phyloP scores from a whole-genome alignment of 805 yeast genomes.

The Hanseniaspora mollemarum region DNA sequence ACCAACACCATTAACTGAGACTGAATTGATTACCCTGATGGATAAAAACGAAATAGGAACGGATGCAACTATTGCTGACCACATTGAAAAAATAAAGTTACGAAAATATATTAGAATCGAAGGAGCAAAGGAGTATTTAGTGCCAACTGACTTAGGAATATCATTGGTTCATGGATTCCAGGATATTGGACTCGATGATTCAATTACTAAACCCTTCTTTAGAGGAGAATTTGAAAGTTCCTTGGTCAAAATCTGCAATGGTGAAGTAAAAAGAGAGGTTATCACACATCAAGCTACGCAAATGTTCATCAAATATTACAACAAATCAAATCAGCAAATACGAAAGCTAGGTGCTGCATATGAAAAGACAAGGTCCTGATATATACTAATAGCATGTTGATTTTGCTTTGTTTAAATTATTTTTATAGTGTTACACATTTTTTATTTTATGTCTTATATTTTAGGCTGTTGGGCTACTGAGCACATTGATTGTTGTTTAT shows the following conservation, averaged over 20 bases:
- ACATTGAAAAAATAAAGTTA: slow-evolving; percentile 64
- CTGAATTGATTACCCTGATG: slow-evolving; percentile 86
- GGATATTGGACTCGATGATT: slow-evolving; percentile 57
- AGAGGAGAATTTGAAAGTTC: slow-evolving; percentile 63
- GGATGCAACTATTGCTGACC: slow-evolving; percentile 98
- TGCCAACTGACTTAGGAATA: slow-evolving; percentile 76
- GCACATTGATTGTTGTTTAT: neutral
- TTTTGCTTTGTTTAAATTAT: neutral
- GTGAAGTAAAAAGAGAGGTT: slow-evolving; percentile 20
- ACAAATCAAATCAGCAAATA: slow-evolving; percentile 24
- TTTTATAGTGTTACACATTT: neutral
- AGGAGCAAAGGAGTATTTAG: slow-evolving; percentile 31
- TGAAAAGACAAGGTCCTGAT: neutral
- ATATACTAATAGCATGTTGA: too few relatives aligned
- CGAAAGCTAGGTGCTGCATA: slow-evolving; percentile 15
- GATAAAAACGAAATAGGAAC: slow-evolving; percentile 97
- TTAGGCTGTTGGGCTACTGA: too few relatives aligned
- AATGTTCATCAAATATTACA: slow-evolving; percentile 43
- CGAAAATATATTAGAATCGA: slow-evolving; percentile 58
- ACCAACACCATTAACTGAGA: slow-evolving; percentile 77
- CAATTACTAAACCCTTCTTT: slow-evolving; percentile 79
- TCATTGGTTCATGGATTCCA: slow-evolving; percentile 84
- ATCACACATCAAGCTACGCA: neutral
- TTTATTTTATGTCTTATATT: too few relatives aligned
- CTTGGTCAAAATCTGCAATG: slow-evolving; percentile 53